Conservation (phyloP, 2,329 filamentous ascomycete genomes). For the Teratosphaeria epicoccoides region DNA sequence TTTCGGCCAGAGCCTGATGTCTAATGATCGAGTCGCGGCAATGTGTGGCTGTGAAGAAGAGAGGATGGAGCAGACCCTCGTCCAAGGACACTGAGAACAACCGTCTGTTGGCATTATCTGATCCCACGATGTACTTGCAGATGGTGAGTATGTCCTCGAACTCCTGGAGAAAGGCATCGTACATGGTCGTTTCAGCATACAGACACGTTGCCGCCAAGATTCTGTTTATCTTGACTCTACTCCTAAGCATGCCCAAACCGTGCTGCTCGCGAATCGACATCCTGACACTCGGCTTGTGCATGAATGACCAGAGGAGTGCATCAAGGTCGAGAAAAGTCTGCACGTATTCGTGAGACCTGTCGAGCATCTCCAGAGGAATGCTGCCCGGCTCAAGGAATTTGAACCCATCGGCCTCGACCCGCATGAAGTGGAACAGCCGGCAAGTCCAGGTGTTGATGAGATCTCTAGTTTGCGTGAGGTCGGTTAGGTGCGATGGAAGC, state of each 20-base stretch:
- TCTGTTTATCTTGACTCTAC: conserved; percentile 19
- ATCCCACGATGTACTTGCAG: conserved; percentile 20
- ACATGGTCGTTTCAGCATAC: conserved; percentile 17
- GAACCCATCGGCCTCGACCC: conserved; percentile 17
- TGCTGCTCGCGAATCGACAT: conserved; percentile 21
- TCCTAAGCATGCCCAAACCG: conserved; percentile 20
- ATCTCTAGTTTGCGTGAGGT: conserved; percentile 21
- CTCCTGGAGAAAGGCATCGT: conserved; percentile 17
- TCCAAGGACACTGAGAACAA: conserved; percentile 21
- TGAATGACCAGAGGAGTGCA: conserved; percentile 18
- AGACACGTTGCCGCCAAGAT: conserved; percentile 19
- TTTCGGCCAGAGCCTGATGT: conserved; percentile 15
- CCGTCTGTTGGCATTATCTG: conserved; percentile 17
- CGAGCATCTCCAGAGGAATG: conserved; percentile 19
- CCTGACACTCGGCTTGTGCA: conserved; percentile 19
- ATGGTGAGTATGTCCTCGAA: conserved; percentile 24
- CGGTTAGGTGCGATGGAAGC: conserved; percentile 15
- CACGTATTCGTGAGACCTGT: conserved; percentile 18
- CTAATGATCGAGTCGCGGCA: conserved; percentile 21
- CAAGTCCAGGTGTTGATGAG: conserved; percentile 20
- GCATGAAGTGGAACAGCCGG: conserved; percentile 21
- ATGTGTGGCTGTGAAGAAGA: conserved; percentile 20
- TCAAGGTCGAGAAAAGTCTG: conserved; percentile 18
- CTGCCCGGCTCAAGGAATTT: conserved; percentile 16
- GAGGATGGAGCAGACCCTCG: conserved; percentile 21